Base-by-base conservation (phyloP, 345 rosid genomes). In the Psidium guajava region DNA sequence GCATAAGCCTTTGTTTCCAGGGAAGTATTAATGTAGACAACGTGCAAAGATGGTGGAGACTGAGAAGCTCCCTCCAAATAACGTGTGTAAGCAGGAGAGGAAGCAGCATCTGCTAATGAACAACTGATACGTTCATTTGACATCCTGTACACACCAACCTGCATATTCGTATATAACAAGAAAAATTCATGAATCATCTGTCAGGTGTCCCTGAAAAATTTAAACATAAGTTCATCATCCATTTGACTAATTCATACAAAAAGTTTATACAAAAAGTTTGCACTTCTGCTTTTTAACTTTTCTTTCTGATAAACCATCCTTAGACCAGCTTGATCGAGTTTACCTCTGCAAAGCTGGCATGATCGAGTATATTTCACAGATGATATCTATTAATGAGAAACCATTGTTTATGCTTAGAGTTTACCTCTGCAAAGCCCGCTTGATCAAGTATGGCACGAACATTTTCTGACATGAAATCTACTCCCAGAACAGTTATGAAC, bases 391-490 rank as follows among this genome's bases (percentile, higher is more conserved):
- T 6, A 50, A 36, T 25, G 10, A 9, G 52, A 42, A 69, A 52
- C 42, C 44, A 24, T 52, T 21, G 69, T 28, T 36, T 69, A 69
- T 36, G 47, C 80, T 36, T 69, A 36, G 81, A 75, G 50, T 83
- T 28, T 90, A 96, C 99, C 94, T 95, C 86, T 82, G 82, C 89
- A 87, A 92, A 96, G 44, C 99, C 98, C 85, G 99, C 98, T 87
- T 97, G 98, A 91, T 97, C 99, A 81, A 97, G 93, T 82, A 96
- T 95, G 13, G 99, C 99, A 86, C 99, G 96, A 16, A 96, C 98
- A 77, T 97, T 97, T 86, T 97, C 99, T 0, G 99, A 96, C 99
- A 97, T 97, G 86, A 97, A 96, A 93, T 97, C 99, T 54, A 97
- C 99, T 88, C 99, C 99, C 84, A 97, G 90, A 83, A 97, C 98